Conservation (phyloP, 176 grass and related monocot species). For the Aegilops speltoides region DNA sequence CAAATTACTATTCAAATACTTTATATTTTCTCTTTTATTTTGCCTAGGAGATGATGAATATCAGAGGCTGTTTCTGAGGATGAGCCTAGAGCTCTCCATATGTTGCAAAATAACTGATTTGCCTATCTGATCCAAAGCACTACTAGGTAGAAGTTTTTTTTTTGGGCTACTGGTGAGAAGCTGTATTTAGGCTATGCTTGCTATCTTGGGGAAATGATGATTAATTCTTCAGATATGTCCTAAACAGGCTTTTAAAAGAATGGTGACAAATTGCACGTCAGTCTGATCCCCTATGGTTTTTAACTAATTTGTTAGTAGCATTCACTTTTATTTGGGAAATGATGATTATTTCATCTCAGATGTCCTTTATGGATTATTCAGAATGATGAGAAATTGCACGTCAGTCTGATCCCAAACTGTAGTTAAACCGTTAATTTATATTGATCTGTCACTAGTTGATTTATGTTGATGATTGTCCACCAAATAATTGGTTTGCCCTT, state of each 20-base stretch:
- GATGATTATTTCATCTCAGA: conserved; percentile 32
- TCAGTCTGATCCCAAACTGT: conserved; percentile 48
- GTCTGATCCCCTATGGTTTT: conserved; percentile 33
- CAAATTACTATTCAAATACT: not conserved
- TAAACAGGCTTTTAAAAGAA: not conserved
- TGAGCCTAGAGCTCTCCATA: not conserved
- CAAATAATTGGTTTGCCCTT: not conserved
- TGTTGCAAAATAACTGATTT: conserved; percentile 45
- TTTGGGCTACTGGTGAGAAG: not conserved
- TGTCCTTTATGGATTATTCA: conserved; percentile 31
- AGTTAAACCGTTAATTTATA: not conserved
- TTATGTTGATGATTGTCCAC: not conserved
- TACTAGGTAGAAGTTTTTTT: not conserved
- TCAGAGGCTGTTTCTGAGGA: conserved; percentile 55
- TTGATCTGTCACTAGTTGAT: not conserved
- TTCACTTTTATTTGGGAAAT: conserved; percentile 17
- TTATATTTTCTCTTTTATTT: not conserved
- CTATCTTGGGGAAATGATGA: conserved; percentile 20
- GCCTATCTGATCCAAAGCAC: conserved; percentile 34
- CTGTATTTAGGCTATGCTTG: not conserved
- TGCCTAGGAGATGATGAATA: conserved; percentile 13
- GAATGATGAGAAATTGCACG: conserved; percentile 56
- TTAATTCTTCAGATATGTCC: not conserved
- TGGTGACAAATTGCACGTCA: conserved; percentile 67
- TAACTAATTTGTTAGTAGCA: not conserved